Evolutionary conservation across 1,139 yeast species (phyloP).

Genomic region (Candida pseudoviswanathii): DNA sequence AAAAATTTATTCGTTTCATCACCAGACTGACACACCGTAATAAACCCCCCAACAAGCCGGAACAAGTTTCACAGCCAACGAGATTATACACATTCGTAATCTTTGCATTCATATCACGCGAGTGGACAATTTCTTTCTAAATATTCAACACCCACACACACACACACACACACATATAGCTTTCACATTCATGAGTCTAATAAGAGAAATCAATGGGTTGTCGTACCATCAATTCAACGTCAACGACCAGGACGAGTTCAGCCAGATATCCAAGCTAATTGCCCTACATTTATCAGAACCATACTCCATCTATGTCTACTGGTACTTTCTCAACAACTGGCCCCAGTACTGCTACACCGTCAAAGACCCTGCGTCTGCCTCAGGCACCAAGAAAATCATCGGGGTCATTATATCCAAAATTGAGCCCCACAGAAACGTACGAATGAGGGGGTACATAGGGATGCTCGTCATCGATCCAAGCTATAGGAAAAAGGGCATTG

Average conservation of each 20-base stretch:
- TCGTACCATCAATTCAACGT: conserved; percentile 27
- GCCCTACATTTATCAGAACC: conserved; percentile 47
- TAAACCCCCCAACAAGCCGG: background rate
- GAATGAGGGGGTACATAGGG: conserved; percentile 89
- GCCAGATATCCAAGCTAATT: conserved; percentile 34
- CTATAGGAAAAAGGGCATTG: conserved; percentile 80
- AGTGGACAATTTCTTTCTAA: too few relatives aligned
- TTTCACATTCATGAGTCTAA: conserved; percentile 8
- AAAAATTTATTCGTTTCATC: background rate
- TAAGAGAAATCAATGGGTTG: conserved; percentile 19
- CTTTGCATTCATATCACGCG: too few relatives aligned
- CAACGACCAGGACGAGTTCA: conserved; percentile 29
- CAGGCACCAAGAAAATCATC: conserved; percentile 32
- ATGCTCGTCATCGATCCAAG: conserved; percentile 84
- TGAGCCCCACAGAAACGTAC: conserved; percentile 72
- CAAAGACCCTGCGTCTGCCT: conserved; percentile 16
- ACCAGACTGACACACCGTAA: background rate
- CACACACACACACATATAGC: background rate
- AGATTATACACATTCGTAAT: too few relatives aligned
- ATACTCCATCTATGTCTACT: conserved; percentile 49
- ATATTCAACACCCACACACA: too few relatives aligned
- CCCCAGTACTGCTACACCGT: conserved; percentile 49
- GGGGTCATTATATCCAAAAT: conserved; percentile 87
- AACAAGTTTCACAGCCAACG: too few relatives aligned
- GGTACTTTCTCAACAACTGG: conserved; percentile 51